phyloP scores from a whole-genome alignment of 1,139 yeast genomes.

The Lodderomyces beijingensis region DNA sequence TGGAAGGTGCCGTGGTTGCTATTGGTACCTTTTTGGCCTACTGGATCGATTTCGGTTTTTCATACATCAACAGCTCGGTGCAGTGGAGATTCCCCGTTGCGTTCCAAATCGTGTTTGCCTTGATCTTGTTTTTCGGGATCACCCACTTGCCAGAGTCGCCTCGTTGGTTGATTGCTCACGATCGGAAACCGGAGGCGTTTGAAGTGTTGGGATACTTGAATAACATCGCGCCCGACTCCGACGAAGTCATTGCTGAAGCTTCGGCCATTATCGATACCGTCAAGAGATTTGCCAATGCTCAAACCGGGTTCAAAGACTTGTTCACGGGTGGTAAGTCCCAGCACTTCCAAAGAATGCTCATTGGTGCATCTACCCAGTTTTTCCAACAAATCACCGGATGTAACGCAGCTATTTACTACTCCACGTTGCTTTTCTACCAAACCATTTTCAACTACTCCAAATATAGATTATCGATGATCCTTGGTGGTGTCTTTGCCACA shows the following conservation, averaged over 20 bases:
- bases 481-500: conserved; percentile 64
- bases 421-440: conserved; percentile 60
- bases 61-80: conserved; percentile 50
- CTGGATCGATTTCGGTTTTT: conserved; percentile 73
- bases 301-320: conserved; percentile 45
- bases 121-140: conserved; percentile 32
- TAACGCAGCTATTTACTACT: conserved; percentile 66
- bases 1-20: conserved; percentile 70
- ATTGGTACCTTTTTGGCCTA: conserved; percentile 70
- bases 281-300: conserved; percentile 33
- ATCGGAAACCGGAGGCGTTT: conserved; percentile 48
- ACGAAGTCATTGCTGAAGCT: conserved; percentile 41
- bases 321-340: conserved; percentile 57
- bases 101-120: conserved; percentile 41
- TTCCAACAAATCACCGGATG: conserved; percentile 63
- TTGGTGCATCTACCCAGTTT: conserved; percentile 58
- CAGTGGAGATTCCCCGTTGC: conserved; percentile 49
- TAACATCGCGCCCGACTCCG: conserved; percentile 36
- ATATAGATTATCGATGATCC: conserved; percentile 49
- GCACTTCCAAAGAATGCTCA: conserved; percentile 50
- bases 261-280: conserved; percentile 41
- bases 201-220: conserved; percentile 39
- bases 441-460: conserved; percentile 37
- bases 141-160: conserved; percentile 62
- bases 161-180: conserved; percentile 62